phyloP scores from a whole-genome alignment of 805 yeast genomes.

The Teunomyces atbi region DNA sequence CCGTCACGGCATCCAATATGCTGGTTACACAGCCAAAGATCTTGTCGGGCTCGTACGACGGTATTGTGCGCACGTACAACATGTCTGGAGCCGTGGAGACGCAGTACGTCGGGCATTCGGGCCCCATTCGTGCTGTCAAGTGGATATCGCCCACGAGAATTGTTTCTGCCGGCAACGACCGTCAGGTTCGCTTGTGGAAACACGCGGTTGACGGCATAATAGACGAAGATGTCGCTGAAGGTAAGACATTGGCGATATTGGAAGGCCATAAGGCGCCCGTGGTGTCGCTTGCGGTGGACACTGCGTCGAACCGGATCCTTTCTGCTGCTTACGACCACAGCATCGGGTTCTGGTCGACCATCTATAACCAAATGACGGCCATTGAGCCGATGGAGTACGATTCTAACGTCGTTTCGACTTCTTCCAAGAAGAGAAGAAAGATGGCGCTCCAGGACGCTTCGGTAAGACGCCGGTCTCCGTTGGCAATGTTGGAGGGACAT shows the following conservation, averaged over 20 bases:
- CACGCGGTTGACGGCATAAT: constrained; percentile 48
- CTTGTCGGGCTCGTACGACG: constrained; percentile 90
- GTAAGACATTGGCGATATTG: constrained; percentile 77
- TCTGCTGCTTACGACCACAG: constrained; percentile 83
- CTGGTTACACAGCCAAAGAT: constrained; percentile 49
- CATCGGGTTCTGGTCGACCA: constrained; percentile 87
- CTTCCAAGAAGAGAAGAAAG: constrained; percentile 86
- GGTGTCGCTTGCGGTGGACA: constrained; percentile 65
- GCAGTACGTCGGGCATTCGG: constrained; percentile 85
- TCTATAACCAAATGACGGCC: constrained; percentile 74
- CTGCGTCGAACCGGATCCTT: constrained; percentile 56
- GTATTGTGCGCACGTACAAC: constrained; percentile 87
- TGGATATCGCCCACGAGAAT: constrained; percentile 76
- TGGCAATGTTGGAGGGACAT: constrained; percentile 78
- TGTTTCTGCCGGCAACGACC: constrained; percentile 85
- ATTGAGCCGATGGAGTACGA: constrained; percentile 46
- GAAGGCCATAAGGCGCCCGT: constrained; percentile 91
- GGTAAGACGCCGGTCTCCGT: constrained; percentile 77
- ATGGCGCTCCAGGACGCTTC: constrained; percentile 74
- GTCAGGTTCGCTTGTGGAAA: constrained; percentile 87
- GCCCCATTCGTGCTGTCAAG: constrained; percentile 77
- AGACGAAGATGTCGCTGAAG: constrained; percentile 51
- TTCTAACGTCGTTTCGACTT: constrained; percentile 53
- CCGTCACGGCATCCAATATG: constrained; percentile 22
- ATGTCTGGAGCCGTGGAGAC: constrained; percentile 75